Base-by-base conservation (phyloP, 2,329 filamentous ascomycete genomes). In the Emericellopsis atlantica region DNA sequence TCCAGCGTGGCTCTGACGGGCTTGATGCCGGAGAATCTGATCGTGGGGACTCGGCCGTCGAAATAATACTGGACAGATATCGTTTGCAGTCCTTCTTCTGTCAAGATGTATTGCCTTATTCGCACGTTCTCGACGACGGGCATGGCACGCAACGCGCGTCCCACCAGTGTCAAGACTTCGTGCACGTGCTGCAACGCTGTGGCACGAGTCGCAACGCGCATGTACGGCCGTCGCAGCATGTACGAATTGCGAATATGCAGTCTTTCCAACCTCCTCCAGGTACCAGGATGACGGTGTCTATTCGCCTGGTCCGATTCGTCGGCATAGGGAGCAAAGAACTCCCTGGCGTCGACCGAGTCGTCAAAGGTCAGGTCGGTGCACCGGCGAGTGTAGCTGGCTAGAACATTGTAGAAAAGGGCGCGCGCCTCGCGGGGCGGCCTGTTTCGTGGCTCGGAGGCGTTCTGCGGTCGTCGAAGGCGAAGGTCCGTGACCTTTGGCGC, bases 141-240 rank as follows among this genome's bases (percentile, higher is more conserved):
- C 41, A 43, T 43, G 37, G 12, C 31, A 4, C 41, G 37, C 23
- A 40, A 12, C 6, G 41, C 41, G 18, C 41, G 21, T 7, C 41
- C 41, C 9, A 36, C 37, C 11, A 43, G n/a, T 1, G 39, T 33
- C 18, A 37, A 16, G 21, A 43, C 31, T 12, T 42, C 37, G 31
- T 45, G 37, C 6, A 45, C 32, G 9, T 40, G 40, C n/a, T 31
- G 16, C 21, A 44, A 16, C 21, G 43, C 40, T 6, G n/a, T 32
- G 32, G 41, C 21, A 10, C 37, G 37, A 9, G n/a, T 36, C 2
- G n/a, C 8, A 4, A 43, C 41, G 5, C 41, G 32, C 23, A 31
- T 31, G 24, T 43, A 43, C 3, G 41, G 41, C 23, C 41, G 26
- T 4, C 41, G 41, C 31, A 43, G 16, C 41, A 43, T 39, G 37